Evolutionary conservation across 2,329 filamentous ascomycete species (phyloP).

Genomic region (Hymenoscyphus infarciens): DNA sequence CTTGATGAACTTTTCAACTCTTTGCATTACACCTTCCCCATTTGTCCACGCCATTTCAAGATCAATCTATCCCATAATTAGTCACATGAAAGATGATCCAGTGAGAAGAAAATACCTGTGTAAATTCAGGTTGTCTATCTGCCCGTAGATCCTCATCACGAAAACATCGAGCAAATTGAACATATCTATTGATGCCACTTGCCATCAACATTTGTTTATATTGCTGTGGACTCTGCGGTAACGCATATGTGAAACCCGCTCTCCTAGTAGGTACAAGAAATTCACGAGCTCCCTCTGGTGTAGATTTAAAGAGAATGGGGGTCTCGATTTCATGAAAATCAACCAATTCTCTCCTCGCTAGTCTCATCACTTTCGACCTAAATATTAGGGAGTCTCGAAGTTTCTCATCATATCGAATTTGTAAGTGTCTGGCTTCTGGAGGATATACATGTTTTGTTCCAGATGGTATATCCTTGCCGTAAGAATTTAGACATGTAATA

Average conservation of each 20-base stretch:
- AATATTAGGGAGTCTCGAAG: constrained; percentile 68
- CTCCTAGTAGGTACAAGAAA: constrained; percentile 87
- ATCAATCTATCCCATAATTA: constrained; percentile 63
- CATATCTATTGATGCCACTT: constrained; percentile 77
- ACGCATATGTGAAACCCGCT: constrained; percentile 75
- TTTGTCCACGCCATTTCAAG: constrained; percentile 86
- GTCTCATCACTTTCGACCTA: constrained; percentile 55
- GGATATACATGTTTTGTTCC: constrained; percentile 68
- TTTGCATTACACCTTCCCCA: constrained; percentile 64
- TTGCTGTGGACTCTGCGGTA: constrained; percentile 95
- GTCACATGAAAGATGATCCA: constrained; percentile 12
- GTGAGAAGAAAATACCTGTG: constrained; percentile 56
- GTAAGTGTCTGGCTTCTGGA: constrained; percentile 73
- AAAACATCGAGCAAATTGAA: constrained; percentile 92
- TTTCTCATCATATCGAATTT: constrained; percentile 70
- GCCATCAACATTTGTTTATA: constrained; percentile 99
- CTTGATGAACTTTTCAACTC: constrained; percentile 30
- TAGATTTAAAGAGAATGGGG: constrained; percentile 93
- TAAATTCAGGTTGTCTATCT: constrained; percentile 95
- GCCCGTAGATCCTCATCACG: constrained; percentile 90
- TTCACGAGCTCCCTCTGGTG: constrained; percentile 89
- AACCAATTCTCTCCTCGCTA: constrained; percentile 41
- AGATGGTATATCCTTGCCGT: constrained; percentile 73
- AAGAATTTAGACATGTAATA: constrained; percentile 67
- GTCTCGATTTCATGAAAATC: constrained; percentile 69